Percentiles rank a stretch among this genome's conserved stretches.
Conservation (phyloP, 257 asterid genomes). For the Craterostigma plantagineum region DNA sequence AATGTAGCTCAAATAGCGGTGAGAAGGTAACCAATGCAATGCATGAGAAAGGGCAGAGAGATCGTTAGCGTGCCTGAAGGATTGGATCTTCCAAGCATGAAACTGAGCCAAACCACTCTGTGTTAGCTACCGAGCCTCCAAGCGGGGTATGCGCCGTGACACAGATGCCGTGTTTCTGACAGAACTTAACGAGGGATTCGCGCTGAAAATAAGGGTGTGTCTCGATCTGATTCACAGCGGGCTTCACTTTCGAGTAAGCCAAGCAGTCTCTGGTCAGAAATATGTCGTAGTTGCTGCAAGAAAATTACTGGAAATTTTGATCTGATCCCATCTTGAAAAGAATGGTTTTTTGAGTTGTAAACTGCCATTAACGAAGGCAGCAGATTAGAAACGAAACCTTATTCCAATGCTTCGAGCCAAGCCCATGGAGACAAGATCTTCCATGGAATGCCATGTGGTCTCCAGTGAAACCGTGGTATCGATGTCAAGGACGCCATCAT, state of each 20-base stretch:
- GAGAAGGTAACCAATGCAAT: too few species aligned
- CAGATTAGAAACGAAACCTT: neutral
- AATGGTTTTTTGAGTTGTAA: neutral
- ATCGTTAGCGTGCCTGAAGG: too few species aligned
- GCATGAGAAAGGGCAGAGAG: too few species aligned
- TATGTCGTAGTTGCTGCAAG: conserved; percentile 51
- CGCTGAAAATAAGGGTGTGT: conserved; percentile 69
- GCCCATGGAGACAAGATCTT: conserved; percentile 36
- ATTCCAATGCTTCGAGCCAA: conserved; percentile 53
- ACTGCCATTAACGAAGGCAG: neutral
- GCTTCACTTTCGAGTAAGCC: conserved; percentile 53
- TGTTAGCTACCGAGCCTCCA: conserved; percentile 56
- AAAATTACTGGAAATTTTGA: neutral
- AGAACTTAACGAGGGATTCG: conserved; percentile 53
- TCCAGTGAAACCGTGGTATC: conserved; percentile 45
- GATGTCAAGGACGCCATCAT: conserved; percentile 43
- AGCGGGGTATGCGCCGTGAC: conserved; percentile 72
- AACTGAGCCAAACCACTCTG: conserved; percentile 43
- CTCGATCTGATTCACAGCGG: conserved; percentile 60
- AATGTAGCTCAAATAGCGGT: too few species aligned
- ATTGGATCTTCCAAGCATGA: conserved; percentile 54
- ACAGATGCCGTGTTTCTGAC: conserved; percentile 49
- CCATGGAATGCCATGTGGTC: conserved; percentile 61
- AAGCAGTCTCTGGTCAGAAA: conserved; percentile 58
- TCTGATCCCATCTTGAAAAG: neutral